phyloP scores from a whole-genome alignment of 2,329 filamentous ascomycete genomes.

The Proliferodiscus dingleyae region DNA sequence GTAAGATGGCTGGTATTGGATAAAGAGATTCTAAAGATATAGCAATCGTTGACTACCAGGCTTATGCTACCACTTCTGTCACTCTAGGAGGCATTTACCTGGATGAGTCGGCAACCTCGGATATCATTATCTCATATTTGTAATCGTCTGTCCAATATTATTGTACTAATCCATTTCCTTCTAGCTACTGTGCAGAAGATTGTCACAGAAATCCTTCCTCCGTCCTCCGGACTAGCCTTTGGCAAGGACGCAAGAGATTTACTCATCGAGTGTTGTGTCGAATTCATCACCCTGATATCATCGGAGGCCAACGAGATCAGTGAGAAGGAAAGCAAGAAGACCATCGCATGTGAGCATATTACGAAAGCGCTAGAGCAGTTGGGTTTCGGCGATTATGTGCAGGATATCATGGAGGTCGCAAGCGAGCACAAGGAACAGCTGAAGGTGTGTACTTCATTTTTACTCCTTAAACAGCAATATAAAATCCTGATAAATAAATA shows the following conservation, averaged over 20 bases:
- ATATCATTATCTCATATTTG: not conserved
- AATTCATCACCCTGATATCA: constrained; percentile 98
- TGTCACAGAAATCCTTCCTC: constrained; percentile 84
- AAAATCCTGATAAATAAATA: constrained; percentile 36
- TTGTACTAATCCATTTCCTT: constrained; percentile 1
- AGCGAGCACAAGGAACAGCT: constrained; percentile 89
- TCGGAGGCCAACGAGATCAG: constrained; percentile 98
- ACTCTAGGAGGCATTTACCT: no score
- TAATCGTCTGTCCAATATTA: not conserved
- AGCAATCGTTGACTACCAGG: no score
- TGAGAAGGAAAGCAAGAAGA: constrained; percentile 98
- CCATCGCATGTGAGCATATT: constrained; percentile 96
- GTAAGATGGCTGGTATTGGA: no score
- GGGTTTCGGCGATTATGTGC: constrained; percentile 88
- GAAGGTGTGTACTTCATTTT: constrained; percentile 60
- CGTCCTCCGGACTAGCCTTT: constrained; percentile 74
- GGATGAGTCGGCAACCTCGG: not conserved
- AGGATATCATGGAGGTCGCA: constrained; percentile 79
- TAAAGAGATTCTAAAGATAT: no score
- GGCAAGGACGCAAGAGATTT: constrained; percentile 93
- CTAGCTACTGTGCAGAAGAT: constrained; percentile 74
- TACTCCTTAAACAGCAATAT: not conserved
- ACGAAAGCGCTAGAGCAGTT: constrained; percentile 90
- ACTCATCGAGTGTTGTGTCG: constrained; percentile 96
- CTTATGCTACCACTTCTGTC: no score